These are phyloP conservation scores for Parietaria judaica DNA, from an alignment of 306 rosid species.

Conservation along the genomic window DNA sequence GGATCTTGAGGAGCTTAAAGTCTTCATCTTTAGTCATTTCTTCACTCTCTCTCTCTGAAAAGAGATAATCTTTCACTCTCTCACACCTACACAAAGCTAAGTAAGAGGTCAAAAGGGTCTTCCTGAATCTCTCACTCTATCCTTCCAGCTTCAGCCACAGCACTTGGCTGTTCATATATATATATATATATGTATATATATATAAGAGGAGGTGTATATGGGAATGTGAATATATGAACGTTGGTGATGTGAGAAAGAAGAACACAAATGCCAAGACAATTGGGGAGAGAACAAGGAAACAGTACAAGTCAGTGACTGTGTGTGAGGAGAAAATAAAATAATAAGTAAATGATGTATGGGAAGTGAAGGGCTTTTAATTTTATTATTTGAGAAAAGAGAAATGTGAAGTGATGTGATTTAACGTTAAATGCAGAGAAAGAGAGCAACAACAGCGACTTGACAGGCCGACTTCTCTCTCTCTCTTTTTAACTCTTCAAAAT, in stretches of 20 bases:
- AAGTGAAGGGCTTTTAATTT: background rate
- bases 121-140: background rate
- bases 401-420: constrained; percentile 54
- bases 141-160: too few relatives aligned
- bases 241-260: too few relatives aligned
- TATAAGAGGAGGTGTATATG: too few relatives aligned
- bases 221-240: too few relatives aligned
- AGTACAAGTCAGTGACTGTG: background rate
- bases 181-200: too few relatives aligned
- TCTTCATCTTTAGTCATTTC: constrained; percentile 93
- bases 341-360: background rate
- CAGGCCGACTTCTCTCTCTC: constrained; percentile 37
- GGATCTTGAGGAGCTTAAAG: constrained; percentile 94
- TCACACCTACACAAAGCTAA: too few relatives aligned
- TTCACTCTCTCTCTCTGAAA: constrained; percentile 41
- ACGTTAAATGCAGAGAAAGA: constrained; percentile 27
- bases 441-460: constrained; percentile 48
- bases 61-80: constrained; percentile 18
- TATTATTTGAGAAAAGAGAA: background rate
- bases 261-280: constrained; percentile 21
- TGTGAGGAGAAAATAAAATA: background rate
- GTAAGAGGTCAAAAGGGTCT: too few relatives aligned
- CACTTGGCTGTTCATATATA: too few relatives aligned
- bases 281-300: constrained; percentile 7
- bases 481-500: constrained; percentile 28